These are phyloP conservation scores for Sugiyamaella novakii DNA, from an alignment of 1,139 yeast species.

Conservation along the genomic window DNA sequence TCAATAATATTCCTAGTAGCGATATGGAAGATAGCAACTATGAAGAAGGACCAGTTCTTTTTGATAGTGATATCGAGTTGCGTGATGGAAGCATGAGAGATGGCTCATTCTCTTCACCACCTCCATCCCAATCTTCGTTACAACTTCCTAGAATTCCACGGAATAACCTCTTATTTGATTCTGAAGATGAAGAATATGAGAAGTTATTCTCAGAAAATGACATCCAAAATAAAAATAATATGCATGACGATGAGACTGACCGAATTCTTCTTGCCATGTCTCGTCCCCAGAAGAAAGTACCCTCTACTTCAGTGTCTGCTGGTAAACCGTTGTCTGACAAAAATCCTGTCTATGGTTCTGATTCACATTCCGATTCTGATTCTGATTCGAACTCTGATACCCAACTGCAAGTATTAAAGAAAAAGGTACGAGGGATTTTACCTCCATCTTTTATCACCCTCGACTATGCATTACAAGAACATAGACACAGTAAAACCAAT, in stretches of 20 bases:
- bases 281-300: slow-evolving; percentile 2
- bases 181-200: slow-evolving; percentile 3
- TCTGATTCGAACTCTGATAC: not conserved
- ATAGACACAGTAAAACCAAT: slow-evolving; percentile 7
- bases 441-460: slow-evolving; percentile 29
- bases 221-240: not conserved
- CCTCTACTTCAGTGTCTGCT: not conserved
- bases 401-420: slow-evolving; percentile 18
- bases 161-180: not conserved
- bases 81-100: not conserved
- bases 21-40: slow-evolving; percentile 2
- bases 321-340: too few relatives aligned
- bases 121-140: not conserved
- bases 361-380: slow-evolving; percentile 7
- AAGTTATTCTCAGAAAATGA: slow-evolving; percentile 2
- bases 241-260: slow-evolving; percentile 10
- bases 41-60: not conserved
- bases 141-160: not conserved
- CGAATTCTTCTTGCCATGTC: slow-evolving; percentile 15
- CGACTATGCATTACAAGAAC: slow-evolving; percentile 23
- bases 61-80: slow-evolving; percentile 4
- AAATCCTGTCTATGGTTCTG: slow-evolving; percentile 3
- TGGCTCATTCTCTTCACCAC: slow-evolving; percentile 9
- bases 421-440: slow-evolving; percentile 25
- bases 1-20: not conserved